Evolutionary conservation across 805 yeast species (phyloP).

Genomic region (Saturnispora silvae): DNA sequence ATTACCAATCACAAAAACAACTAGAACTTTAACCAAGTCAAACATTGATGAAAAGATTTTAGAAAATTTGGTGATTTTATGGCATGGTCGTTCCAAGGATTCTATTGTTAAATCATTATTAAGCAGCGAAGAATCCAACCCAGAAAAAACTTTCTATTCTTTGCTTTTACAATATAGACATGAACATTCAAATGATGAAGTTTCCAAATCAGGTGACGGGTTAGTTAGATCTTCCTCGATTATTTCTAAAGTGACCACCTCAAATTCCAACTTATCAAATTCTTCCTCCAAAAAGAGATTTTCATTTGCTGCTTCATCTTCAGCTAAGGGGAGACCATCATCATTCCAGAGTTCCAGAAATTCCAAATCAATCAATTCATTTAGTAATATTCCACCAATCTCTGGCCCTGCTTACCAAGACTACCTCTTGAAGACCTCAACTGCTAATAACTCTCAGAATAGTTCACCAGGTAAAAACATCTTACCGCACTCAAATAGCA

Average conservation of each 20-base stretch:
- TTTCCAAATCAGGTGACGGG: conserved; percentile 7
- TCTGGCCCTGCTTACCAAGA: conserved; percentile 16
- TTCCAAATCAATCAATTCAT: conserved; percentile 14
- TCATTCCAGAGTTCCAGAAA: conserved; percentile 30
- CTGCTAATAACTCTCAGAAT: conserved; percentile 6
- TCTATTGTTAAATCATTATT: conserved; percentile 23
- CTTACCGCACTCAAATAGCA: conserved; percentile 2
- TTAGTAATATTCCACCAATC: conserved; percentile 9
- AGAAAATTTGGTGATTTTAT: conserved; percentile 43
- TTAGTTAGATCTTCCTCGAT: conserved; percentile 24
- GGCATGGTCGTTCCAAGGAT: conserved; percentile 43
- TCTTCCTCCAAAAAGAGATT: conserved; percentile 29
- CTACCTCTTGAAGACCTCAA: conserved; percentile 12
- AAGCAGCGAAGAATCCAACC: conserved; percentile 19
- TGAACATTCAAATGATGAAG: conserved; percentile 20
- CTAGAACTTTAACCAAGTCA: conserved; percentile 33
- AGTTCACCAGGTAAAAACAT: conserved; percentile 3
- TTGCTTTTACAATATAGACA: conserved; percentile 28
- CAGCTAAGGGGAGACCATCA: conserved; percentile 34
- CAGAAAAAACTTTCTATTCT: conserved; percentile 31
- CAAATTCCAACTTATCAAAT: background rate
- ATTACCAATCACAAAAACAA: conserved; percentile 42
- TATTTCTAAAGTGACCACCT: conserved; percentile 19
- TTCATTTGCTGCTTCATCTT: conserved; percentile 34
- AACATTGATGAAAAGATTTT: conserved; percentile 44